Evolutionary conservation across 2,329 filamentous ascomycete species (phyloP).

Genomic region (Cercospora brassicicola): DNA sequence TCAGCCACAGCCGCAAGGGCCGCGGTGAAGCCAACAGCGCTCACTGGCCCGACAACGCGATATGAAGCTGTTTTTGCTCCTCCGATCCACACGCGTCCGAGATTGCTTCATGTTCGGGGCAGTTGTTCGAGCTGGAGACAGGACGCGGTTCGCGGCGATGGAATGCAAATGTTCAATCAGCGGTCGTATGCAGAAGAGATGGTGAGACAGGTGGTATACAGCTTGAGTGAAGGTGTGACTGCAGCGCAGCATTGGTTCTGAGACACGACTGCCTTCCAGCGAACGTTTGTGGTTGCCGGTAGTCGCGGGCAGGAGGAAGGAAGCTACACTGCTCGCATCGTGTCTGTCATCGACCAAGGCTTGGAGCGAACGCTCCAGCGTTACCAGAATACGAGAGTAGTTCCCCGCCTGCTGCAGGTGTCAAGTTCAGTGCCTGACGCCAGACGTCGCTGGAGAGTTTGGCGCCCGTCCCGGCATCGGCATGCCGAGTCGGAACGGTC

Average conservation of each 20-base stretch:
- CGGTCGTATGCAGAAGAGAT: background rate
- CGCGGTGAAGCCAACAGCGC: background rate
- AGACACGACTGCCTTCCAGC: background rate
- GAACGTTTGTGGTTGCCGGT: background rate
- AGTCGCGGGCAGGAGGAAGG: background rate
- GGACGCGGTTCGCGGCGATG: no score
- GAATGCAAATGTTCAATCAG: background rate
- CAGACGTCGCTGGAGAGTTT: no score
- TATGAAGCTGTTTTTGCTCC: background rate
- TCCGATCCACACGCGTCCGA: background rate
- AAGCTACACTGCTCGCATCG: background rate
- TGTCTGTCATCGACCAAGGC: background rate
- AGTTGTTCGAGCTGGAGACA: background rate
- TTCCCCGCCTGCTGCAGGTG: background rate
- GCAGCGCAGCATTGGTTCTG: background rate
- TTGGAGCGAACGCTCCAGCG: background rate
- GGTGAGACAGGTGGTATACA: background rate
- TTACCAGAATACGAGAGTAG: background rate
- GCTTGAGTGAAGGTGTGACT: background rate
- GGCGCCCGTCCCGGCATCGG: background rate
- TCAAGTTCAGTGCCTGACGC: background rate
- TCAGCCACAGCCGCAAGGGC: background rate
- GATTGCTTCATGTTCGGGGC: background rate
- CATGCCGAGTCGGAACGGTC: background rate
- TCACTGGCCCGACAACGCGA: background rate